Percentiles rank a stretch among this genome's conserved stretches.
phyloP scores from a whole-genome alignment of 2,329 filamentous ascomycete genomes.

The Penicillium sp. region DNA sequence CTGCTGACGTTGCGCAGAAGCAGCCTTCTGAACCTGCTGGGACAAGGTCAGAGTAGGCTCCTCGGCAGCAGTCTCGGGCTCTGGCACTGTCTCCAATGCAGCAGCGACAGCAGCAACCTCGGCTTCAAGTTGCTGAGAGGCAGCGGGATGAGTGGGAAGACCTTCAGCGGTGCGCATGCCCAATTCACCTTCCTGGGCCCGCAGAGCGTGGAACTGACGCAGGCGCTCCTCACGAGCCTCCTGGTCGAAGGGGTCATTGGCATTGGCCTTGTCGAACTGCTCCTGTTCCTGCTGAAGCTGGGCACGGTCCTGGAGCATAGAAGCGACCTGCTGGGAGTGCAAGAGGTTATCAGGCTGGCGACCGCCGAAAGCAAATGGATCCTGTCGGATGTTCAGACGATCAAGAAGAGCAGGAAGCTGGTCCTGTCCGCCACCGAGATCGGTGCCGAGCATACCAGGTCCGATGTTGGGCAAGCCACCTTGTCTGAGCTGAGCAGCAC shows the following conservation, averaged over 20 bases:
- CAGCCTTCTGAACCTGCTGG: conserved; percentile 79
- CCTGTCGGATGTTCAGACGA: conserved; percentile 61
- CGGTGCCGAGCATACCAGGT: conserved; percentile 46
- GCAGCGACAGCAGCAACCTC: conserved; percentile 17
- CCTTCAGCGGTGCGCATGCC: conserved; percentile 40
- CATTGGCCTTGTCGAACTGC: conserved; percentile 49
- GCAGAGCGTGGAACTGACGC: conserved; percentile 77
- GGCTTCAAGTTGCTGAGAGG: conserved; percentile 30
- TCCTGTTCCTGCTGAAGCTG: conserved; percentile 63
- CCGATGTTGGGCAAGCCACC: conserved; percentile 41
- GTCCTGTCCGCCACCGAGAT: conserved; percentile 64
- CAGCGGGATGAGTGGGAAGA: conserved; percentile 42
- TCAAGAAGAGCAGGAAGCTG: conserved; percentile 66
- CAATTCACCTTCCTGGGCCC: conserved; percentile 66
- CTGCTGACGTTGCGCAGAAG: conserved; percentile 43
- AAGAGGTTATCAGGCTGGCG: conserved; percentile 47
- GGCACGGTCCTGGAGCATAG: conserved; percentile 62
- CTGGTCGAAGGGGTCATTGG: conserved; percentile 49
- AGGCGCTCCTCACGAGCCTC: conserved; percentile 66
- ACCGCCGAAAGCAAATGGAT: conserved; percentile 51
- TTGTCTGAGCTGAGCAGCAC: conserved; percentile 42
- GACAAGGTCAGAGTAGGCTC: conserved; percentile 68
- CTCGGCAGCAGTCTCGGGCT: conserved; percentile 26
- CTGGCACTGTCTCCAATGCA: conserved; percentile 21
- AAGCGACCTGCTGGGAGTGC: conserved; percentile 58